Evolutionary conservation across 2,329 filamentous ascomycete genomes (phyloP).

Genomic region (Lomentospora prolificans): DNA sequence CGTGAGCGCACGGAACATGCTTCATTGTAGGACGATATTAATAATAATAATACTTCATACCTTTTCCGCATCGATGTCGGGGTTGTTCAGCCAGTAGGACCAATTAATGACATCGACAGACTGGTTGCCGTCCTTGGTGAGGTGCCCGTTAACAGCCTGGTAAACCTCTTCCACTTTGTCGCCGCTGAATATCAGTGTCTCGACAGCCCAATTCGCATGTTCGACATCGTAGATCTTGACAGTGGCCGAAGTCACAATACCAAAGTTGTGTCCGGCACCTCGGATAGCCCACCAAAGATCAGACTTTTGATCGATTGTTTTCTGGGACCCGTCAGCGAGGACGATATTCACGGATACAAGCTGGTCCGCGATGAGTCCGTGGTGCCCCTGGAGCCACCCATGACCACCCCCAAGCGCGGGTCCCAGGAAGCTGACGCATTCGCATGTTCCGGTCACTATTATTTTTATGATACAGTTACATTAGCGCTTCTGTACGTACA

Average conservation of each 20-base stretch:
- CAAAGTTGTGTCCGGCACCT: constrained; percentile 51
- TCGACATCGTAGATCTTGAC: constrained; percentile 36
- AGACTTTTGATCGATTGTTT: constrained; percentile 27
- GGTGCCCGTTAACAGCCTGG: constrained; percentile 31
- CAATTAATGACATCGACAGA: constrained; percentile 36
- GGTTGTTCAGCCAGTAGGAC: constrained; percentile 35
- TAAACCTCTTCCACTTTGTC: constrained; percentile 41
- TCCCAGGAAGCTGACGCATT: constrained; percentile 38
- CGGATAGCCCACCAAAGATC: constrained; percentile 49
- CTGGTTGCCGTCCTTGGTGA: constrained; percentile 32
- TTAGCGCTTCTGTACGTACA: no score
- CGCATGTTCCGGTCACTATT: constrained; percentile 38
- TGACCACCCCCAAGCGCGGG: constrained; percentile 48
- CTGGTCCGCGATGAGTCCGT: constrained; percentile 45
- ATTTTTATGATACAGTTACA: no score
- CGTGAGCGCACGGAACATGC: background rate
- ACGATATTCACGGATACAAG: constrained; percentile 41
- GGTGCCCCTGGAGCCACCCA: constrained; percentile 41
- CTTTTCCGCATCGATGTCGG: constrained; percentile 28
- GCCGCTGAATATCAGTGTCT: constrained; percentile 33
- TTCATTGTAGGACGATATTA: background rate
- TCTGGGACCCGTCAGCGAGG: constrained; percentile 34
- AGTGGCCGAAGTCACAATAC: constrained; percentile 41
- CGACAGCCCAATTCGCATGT: constrained; percentile 29
- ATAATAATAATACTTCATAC: no score